Evolutionary conservation across 352 stramenopile species (phyloP), one percentile per base, ranked within the genome.

Genomic region (Globisporangium cederbergense): DNA sequence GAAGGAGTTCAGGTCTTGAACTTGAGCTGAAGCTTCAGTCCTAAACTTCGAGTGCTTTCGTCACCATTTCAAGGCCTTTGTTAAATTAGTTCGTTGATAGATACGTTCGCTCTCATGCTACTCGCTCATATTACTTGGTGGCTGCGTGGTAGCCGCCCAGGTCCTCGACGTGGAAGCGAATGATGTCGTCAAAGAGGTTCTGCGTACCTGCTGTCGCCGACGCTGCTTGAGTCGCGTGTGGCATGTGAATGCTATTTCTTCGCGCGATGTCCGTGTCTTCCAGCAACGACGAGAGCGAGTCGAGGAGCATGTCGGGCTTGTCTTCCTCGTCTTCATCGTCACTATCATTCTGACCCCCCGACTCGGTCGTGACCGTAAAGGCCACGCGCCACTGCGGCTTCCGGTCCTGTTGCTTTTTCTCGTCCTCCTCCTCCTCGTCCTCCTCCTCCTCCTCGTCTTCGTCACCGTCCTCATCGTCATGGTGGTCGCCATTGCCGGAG

Each of bases 151-250:
- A 65, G 14, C 51, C 49, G 40, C 70, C 71, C 16, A 80, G 68
- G 20, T 80, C 67, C 46, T 71, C 59, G 32, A 80, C 68, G 47
- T 80, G 73, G 60, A 80, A 80, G 52, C 73, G 73, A 49, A 80
- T 67, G 52, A 80, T 76, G 51, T 78, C 71, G 65, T 80, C 73
- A 40, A 80, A 62, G 30, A 80, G 61, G 36, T 71, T 76, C 55
- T 58, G 56, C 20, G 62, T 22, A 4, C 22, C 22, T 25, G 22
- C 22, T 25, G 22, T 25, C 22, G 63, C 43, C 32, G 6, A 38
- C 52, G 36, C 16, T 9, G 50, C 42, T 6, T n/a, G 2, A 1
- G 20, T 22, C 18, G 9, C 20, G 20, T 28, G 7, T 54, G 22
- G 10, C 22, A 34, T 28, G 9, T 40, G 4, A 3, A 38, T 45